These are phyloP conservation scores for Aulographum hederae DNA, from an alignment of 2,329 filamentous ascomycete genomes.

Conservation along the genomic window DNA sequence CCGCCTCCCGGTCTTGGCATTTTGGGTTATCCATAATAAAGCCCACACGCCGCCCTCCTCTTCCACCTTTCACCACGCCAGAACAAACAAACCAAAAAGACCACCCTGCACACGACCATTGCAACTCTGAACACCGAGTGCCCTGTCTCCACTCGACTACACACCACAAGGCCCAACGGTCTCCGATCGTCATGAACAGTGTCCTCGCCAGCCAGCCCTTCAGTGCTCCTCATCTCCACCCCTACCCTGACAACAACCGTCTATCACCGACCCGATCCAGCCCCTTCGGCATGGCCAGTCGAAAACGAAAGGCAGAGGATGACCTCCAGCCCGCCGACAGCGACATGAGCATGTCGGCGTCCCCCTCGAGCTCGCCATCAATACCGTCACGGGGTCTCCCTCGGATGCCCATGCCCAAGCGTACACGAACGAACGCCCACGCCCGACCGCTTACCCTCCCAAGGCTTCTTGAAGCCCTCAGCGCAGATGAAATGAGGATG, in stretches of 20 bases:
- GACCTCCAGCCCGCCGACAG: slow-evolving; percentile 33
- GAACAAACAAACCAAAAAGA: no score
- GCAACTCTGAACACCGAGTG: no score
- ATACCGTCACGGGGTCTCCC: slow-evolving; percentile 49
- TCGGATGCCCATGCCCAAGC: slow-evolving; percentile 31
- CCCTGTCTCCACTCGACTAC: no score
- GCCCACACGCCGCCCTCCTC: no score
- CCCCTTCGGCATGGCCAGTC: slow-evolving; percentile 27
- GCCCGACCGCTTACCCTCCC: slow-evolving; percentile 47
- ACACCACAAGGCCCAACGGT: no score
- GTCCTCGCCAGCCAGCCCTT: slow-evolving; percentile 38
- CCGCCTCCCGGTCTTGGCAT: no score
- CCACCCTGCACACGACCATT: no score
- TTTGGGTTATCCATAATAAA: no score
- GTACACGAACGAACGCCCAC: slow-evolving; percentile 47
- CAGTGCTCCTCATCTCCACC: slow-evolving; percentile 42
- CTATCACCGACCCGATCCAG: slow-evolving; percentile 41
- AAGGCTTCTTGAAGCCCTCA: slow-evolving; percentile 85
- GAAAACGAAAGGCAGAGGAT: slow-evolving; percentile 80
- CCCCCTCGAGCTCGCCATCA: slow-evolving; percentile 66
- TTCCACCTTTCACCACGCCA: no score
- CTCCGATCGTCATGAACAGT: slow-evolving; percentile 44
- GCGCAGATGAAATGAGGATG: slow-evolving; percentile 63
- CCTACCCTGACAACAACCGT: slow-evolving; percentile 28
- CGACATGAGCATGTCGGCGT: slow-evolving; percentile 80